Percentiles rank a stretch among this genome's conserved stretches.
Evolutionary conservation across 805 yeast species (phyloP).

Genomic region (Yamadazyma nakazawae): DNA sequence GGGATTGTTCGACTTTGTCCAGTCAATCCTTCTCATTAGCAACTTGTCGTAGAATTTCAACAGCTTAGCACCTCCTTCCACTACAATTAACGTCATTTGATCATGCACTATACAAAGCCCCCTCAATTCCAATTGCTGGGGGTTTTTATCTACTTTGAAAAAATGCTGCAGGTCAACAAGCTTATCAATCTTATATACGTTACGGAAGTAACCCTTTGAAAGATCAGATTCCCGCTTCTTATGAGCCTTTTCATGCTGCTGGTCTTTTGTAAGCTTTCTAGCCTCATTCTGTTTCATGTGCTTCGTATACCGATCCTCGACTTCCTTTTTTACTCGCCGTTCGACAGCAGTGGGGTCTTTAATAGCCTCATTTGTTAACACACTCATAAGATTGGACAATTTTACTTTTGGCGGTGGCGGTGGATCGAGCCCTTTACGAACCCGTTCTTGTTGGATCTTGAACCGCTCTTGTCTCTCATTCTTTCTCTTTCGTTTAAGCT

Average conservation of each 20-base stretch:
- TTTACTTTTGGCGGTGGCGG: constrained; percentile 90
- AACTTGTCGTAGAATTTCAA: constrained; percentile 62
- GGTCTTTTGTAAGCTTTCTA: constrained; percentile 60
- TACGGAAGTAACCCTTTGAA: constrained; percentile 48
- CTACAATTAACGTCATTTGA: constrained; percentile 56
- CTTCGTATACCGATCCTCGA: constrained; percentile 52
- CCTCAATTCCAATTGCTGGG: constrained; percentile 61
- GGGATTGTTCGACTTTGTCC: constrained; percentile 47
- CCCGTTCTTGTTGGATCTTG: constrained; percentile 72
- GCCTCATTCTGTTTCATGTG: constrained; percentile 63
- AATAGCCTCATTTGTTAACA: constrained; percentile 79
- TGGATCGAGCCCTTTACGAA: constrained; percentile 76
- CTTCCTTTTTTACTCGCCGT: constrained; percentile 62
- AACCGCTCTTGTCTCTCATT: constrained; percentile 61
- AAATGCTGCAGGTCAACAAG: constrained; percentile 63
- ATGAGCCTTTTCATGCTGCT: constrained; percentile 47
- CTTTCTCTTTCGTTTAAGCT: constrained; percentile 67
- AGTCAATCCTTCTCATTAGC: constrained; percentile 58
- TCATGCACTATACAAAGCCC: constrained; percentile 58
- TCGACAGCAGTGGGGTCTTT: constrained; percentile 89
- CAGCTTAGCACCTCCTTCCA: constrained; percentile 69
- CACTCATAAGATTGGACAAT: constrained; percentile 80
- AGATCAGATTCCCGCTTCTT: constrained; percentile 48
- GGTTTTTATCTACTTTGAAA: constrained; percentile 76
- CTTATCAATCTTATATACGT: constrained; percentile 56